phyloP scores from a whole-genome alignment of 1,284 basidiomycete species.

The Pisolithus thermaeus region DNA sequence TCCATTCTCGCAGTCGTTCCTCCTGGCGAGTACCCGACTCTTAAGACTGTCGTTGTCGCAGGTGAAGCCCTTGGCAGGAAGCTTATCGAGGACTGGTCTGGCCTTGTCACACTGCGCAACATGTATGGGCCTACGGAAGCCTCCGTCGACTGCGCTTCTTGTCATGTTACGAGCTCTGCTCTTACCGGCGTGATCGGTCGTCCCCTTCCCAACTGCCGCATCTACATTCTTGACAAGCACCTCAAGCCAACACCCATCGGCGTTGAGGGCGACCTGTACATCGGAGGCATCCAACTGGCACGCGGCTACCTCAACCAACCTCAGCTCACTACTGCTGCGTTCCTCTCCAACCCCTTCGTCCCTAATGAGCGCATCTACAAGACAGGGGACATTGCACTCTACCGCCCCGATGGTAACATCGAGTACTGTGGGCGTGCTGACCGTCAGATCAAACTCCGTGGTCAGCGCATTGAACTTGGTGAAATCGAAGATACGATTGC shows the following conservation, averaged over 20 bases:
- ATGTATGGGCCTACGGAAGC: slow-evolving; percentile 33
- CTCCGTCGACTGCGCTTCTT: slow-evolving; percentile 27
- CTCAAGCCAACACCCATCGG: slow-evolving; percentile 25
- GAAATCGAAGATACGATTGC: slow-evolving; percentile 27
- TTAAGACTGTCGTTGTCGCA: slow-evolving; percentile 23
- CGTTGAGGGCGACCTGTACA: slow-evolving; percentile 27
- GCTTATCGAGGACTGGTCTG: slow-evolving; percentile 25
- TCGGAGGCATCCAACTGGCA: slow-evolving; percentile 28
- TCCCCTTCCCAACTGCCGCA: slow-evolving; percentile 26
- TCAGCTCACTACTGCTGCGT: slow-evolving; percentile 20
- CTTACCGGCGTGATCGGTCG: slow-evolving; percentile 25
- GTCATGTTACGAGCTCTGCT: slow-evolving; percentile 17
- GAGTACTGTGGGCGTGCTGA: slow-evolving; percentile 28
- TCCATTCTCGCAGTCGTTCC: slow-evolving; percentile 28
- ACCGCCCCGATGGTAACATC: slow-evolving; percentile 22
- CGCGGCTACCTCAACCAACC: slow-evolving; percentile 28
- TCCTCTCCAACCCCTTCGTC: slow-evolving; percentile 23
- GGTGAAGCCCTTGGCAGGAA: slow-evolving; percentile 27
- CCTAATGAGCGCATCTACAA: slow-evolving; percentile 23
- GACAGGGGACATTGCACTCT: slow-evolving; percentile 25
- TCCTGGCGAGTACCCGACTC: slow-evolving; percentile 20
- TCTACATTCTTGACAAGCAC: slow-evolving; percentile 30
- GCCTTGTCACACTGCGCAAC: slow-evolving; percentile 23
- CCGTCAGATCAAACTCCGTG: slow-evolving; percentile 29
- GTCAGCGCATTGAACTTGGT: slow-evolving; percentile 26